Evolutionary conservation across 1,284 basidiomycete genomes (phyloP).

Genomic region (Serendipita sp.): DNA sequence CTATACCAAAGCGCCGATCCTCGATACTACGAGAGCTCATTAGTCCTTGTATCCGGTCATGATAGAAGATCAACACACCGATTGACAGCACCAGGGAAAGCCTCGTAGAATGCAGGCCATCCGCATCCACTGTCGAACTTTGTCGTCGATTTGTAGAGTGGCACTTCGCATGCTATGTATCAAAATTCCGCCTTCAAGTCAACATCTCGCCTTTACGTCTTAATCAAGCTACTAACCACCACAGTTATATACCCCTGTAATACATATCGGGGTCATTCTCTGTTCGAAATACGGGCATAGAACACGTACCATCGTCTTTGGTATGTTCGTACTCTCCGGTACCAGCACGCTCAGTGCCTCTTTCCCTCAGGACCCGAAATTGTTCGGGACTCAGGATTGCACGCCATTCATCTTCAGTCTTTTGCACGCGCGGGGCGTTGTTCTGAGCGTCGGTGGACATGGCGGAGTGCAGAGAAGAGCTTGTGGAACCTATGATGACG

Average conservation of each 20-base stretch:
- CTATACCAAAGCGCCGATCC: slow-evolving; percentile 41
- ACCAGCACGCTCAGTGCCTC: slow-evolving; percentile 72
- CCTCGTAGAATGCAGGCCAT: slow-evolving; percentile 96
- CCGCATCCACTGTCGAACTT: slow-evolving; percentile 92
- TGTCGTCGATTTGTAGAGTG: slow-evolving; percentile 70
- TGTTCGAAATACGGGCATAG: background rate
- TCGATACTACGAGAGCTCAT: slow-evolving; percentile 35
- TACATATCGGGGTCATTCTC: background rate
- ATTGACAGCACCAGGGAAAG: slow-evolving; percentile 80
- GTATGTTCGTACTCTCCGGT: slow-evolving; percentile 68
- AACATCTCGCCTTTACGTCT: background rate
- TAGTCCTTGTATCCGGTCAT: slow-evolving; percentile 25
- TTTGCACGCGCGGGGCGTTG: slow-evolving; percentile 22
- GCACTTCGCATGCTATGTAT: slow-evolving; percentile 17
- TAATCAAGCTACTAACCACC: slow-evolving; percentile 25
- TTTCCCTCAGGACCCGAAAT: slow-evolving; percentile 74
- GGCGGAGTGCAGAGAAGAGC: background rate
- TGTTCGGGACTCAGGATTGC: slow-evolving; percentile 72
- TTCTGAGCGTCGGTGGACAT: background rate
- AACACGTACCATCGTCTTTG: slow-evolving; percentile 27
- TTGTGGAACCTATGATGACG: slow-evolving; percentile 2
- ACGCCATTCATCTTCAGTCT: slow-evolving; percentile 76
- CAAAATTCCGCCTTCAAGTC: slow-evolving; percentile 17
- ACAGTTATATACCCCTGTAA: slow-evolving; percentile 50
- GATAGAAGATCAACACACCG: slow-evolving; percentile 20